Base-by-base conservation (phyloP, 1,284 basidiomycete species). In the Ceratobasidium sp. region DNA sequence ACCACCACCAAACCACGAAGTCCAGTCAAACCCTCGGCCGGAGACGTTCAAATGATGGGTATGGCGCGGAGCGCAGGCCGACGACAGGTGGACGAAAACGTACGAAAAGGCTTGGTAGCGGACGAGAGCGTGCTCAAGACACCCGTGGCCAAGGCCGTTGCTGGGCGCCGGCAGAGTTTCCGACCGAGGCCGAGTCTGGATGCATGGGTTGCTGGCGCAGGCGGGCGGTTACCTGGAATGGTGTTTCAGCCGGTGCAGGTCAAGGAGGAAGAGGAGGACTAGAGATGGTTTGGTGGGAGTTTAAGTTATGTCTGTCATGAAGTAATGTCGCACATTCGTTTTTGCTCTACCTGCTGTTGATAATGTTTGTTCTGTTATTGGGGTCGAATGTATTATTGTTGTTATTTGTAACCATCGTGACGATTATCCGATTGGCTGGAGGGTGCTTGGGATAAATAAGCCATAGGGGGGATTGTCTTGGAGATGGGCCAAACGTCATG, bases 131-230 rank as follows among this genome's bases (percentile, higher is more conserved):
- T 25, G 10, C 35, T 42, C 3, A 40, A 54, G 35, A 54, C 50
- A 17, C 38, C 62, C 10, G 35, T 65, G 12, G 20, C 50, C 4
- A 65, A 64, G 22, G 60, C 34, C 20, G 43, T 65, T 2, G 43
- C 62, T 32, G 62, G 31, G 20, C 62, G 62, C 13, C 62, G 62
- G 31, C 62, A 65, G 38, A 65, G 62, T 49, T 65, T 65, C 62
- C 34, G 62, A 42, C 62, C 62, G 15, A 25, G 62, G 25, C 62
- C 62, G 3, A 65, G 62, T 38, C 32, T 65, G 38, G 62, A 65
- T 17, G 62, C 62, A 15, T 65, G 62, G 62, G 62, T 65, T 12
- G 62, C 34, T 20, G 62, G 62, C 29, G 29, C 40, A 20, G 62
- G 62, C 7, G 62, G 62, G 4, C 47, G 62, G 17, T 43, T 65